These are phyloP conservation scores for Bolboschoenoplectus hybrid DNA, from an alignment of 202 grass and related monocot species.

Conservation along the genomic window DNA sequence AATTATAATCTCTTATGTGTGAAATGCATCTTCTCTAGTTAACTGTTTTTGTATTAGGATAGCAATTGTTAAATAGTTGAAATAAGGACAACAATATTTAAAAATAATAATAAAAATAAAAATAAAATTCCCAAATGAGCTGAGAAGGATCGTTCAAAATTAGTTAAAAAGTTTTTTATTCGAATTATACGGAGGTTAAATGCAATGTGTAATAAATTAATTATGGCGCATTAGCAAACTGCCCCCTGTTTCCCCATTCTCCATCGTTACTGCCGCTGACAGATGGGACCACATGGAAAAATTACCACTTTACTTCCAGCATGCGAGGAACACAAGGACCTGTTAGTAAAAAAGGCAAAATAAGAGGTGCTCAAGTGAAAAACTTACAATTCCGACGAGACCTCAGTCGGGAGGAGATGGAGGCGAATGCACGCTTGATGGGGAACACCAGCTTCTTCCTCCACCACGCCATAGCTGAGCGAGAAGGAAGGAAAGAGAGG, in stretches of 20 bases:
- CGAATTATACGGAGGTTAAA: background rate
- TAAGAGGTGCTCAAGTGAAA: background rate
- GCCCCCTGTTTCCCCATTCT: too few species aligned
- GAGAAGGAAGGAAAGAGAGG: background rate
- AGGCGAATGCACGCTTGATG: constrained; percentile 62
- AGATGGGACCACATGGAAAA: background rate
- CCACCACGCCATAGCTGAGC: constrained; percentile 74
- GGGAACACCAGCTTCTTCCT: constrained; percentile 66
- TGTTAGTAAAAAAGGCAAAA: background rate
- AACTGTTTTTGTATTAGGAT: too few species aligned
- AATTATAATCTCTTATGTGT: too few species aligned
- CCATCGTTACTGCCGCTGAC: background rate
- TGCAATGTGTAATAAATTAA: background rate
- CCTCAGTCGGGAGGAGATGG: constrained; percentile 61
- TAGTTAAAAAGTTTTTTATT: background rate
- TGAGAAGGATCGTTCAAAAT: too few species aligned
- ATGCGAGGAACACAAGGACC: background rate
- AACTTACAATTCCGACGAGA: constrained; percentile 61
- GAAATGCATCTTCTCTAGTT: too few species aligned
- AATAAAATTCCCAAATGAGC: too few species aligned
- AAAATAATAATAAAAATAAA: too few species aligned
- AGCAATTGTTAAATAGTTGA: too few species aligned
- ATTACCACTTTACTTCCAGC: background rate
- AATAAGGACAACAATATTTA: too few species aligned
- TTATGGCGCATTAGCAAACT: too few species aligned